phyloP scores from a whole-genome alignment of 2,329 filamentous ascomycete genomes.

The Botrytis pseudocinerea region DNA sequence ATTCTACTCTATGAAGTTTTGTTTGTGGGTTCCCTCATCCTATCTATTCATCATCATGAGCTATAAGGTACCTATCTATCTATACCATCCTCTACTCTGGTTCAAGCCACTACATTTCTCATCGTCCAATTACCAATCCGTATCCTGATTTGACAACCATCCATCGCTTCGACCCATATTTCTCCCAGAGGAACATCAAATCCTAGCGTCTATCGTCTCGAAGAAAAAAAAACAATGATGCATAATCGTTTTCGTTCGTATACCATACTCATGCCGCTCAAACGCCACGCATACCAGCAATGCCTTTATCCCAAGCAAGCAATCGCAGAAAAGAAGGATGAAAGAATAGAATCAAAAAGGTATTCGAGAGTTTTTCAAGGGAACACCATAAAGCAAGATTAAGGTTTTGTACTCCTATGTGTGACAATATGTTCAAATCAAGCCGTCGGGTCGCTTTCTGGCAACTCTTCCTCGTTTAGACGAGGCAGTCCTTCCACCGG shows the following conservation, averaged over 20 bases:
- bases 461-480: conserved; percentile 29
- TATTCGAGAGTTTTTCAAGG: not conserved
- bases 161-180: not conserved
- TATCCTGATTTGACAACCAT: not conserved
- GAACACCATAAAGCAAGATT: not conserved
- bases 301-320: conserved; percentile 1
- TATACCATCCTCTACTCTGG: not conserved
- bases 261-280: conserved; percentile 3
- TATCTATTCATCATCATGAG: not conserved
- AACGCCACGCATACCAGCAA: conserved; percentile 17
- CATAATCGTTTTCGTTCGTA: not conserved
- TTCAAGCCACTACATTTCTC: not conserved
- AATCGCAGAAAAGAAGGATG: not conserved
- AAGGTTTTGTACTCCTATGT: not conserved
- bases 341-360: not conserved
- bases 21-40: not conserved
- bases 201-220: not conserved
- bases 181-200: not conserved
- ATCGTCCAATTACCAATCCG: not conserved
- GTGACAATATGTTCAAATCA: conserved; percentile 30
- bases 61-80: not conserved
- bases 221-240: not conserved
- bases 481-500: conserved; percentile 34
- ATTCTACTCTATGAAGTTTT: conserved; percentile 13
- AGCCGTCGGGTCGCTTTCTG: conserved; percentile 40